Evolutionary conservation across 2,329 filamentous ascomycete genomes (phyloP).

Genomic region (Calonectria pteridis): DNA sequence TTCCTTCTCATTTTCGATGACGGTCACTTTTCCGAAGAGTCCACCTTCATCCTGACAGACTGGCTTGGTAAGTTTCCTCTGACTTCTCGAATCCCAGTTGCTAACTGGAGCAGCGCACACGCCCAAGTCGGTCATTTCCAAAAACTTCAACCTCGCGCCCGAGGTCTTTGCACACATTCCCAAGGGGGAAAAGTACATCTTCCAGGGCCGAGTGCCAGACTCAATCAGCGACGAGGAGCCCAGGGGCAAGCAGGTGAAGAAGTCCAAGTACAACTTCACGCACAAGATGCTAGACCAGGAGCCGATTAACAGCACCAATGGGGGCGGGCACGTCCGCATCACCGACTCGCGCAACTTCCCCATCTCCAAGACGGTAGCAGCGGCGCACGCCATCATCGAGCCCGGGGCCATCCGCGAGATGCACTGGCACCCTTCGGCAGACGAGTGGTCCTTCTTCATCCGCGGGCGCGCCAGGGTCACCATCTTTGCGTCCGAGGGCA

Average conservation of each 20-base stretch:
- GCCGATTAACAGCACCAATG: conserved; percentile 67
- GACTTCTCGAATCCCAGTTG: background rate
- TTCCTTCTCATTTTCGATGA: conserved; percentile 64
- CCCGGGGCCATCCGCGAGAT: conserved; percentile 82
- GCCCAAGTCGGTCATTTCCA: conserved; percentile 76
- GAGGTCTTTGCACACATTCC: conserved; percentile 79
- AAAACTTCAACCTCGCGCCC: conserved; percentile 81
- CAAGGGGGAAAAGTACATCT: conserved; percentile 80
- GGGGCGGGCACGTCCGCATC: conserved; percentile 79
- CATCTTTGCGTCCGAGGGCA: conserved; percentile 77
- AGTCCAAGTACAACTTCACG: conserved; percentile 76
- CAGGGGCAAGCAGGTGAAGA: conserved; percentile 70
- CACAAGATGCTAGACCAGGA: conserved; percentile 79
- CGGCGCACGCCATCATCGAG: conserved; percentile 77
- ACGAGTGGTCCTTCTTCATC: conserved; percentile 87
- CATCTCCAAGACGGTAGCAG: conserved; percentile 78
- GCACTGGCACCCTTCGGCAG: conserved; percentile 85
- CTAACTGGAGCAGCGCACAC: conserved; percentile 68
- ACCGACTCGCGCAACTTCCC: conserved; percentile 82
- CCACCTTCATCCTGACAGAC: conserved; percentile 80
- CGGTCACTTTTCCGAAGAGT: conserved; percentile 68
- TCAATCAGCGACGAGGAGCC: conserved; percentile 76
- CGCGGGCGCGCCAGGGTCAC: conserved; percentile 78
- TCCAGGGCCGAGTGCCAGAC: conserved; percentile 75
- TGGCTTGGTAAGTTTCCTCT: conserved; percentile 68